Evolutionary conservation across 495 filamentous ascomycete genomes (phyloP), one percentile per base, ranked within the genome.

Genomic region (Bryoglossum gracile): DNA sequence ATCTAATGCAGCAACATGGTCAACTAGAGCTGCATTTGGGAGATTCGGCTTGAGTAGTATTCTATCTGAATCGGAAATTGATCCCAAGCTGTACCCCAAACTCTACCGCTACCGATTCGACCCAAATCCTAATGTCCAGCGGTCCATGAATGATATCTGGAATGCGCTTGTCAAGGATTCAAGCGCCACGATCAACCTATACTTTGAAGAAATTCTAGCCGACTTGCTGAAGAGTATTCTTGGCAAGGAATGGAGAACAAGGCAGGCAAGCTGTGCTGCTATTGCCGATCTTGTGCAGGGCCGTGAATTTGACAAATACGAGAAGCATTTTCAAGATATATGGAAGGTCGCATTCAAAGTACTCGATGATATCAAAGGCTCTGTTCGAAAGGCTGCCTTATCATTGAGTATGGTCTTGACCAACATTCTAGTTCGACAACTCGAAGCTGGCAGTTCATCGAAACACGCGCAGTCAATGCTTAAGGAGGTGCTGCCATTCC

Each of bases 111-210:
- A 96, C 68, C 73, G 87, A 24, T 96, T 95, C 41, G 92, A 98
- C 65, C 92, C 92, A 0, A 95, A 94, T 60, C 77, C 82, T 3
- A 90, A 88, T 61, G 92, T 97, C 17, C 86, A 87, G 59, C 80
- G 82, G 35, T 90, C 90, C 3, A 98, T 98, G 92, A 89, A 92
- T 51, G 86, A 91, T 46, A 98, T 98, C 54, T 97, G 92, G 92
- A 86, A 84, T 57, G 82, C 91, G 0, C 63, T 97, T 25, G 87
- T 97, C 46, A 92, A 89, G 61, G 88, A 95, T 49, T 74, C 84
- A 8, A 78, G 76, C 2, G 73, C 75, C 6, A 84, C 84, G 16
- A 71, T 95, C 41, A 80, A 87, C 54, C 67, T 68, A 6, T 69
- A 94, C 61, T 94, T 94, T 55, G 85, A 94, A 48, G 71, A 75